A percentile compares a stretch with the other conserved stretches of the same genome.
These are phyloP conservation scores for Penicillium arizonense DNA, from an alignment of 495 filamentous ascomycete genomes.

Conservation along the genomic window DNA sequence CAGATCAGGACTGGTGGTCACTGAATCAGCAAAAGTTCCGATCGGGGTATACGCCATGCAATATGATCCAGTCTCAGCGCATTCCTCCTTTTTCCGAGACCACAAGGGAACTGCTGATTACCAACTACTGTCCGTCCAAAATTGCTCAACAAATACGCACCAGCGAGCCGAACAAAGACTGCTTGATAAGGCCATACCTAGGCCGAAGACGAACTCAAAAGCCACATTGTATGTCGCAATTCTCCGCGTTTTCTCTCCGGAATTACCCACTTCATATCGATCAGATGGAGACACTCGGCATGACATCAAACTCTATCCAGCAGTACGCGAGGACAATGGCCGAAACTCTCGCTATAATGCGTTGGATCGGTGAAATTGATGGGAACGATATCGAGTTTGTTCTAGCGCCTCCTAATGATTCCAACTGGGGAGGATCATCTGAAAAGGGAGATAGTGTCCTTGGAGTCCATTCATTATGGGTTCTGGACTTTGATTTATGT, in stretches of 20 bases:
- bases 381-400: conserved; percentile 54
- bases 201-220: conserved; percentile 29
- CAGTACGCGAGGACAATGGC: conserved; percentile 38
- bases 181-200: conserved; percentile 45
- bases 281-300: conserved; percentile 41
- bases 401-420: conserved; percentile 23
- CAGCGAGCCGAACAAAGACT: conserved; percentile 37
- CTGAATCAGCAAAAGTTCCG: conserved; percentile 27
- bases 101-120: conserved; percentile 27
- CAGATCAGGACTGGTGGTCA: conserved; percentile 32
- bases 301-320: conserved; percentile 15
- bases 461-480: conserved; percentile 32
- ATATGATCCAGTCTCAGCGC: conserved; percentile 34
- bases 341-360: conserved; percentile 42
- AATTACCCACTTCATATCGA: conserved; percentile 51
- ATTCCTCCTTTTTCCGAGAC: conserved; percentile 35
- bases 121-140: conserved; percentile 29
- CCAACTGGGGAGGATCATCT: background rate
- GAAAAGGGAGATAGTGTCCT: conserved; percentile 5
- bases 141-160: conserved; percentile 19
- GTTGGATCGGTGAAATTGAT: conserved; percentile 44
- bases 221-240: conserved; percentile 2
- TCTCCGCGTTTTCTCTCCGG: conserved; percentile 33
- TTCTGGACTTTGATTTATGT: conserved; percentile 42
- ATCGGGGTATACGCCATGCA: conserved; percentile 32